A percentile compares a stretch with the other conserved stretches of the same genome.
Conservation (phyloP, 2,329 filamentous ascomycete genomes). For the Penicillium glabrum region DNA sequence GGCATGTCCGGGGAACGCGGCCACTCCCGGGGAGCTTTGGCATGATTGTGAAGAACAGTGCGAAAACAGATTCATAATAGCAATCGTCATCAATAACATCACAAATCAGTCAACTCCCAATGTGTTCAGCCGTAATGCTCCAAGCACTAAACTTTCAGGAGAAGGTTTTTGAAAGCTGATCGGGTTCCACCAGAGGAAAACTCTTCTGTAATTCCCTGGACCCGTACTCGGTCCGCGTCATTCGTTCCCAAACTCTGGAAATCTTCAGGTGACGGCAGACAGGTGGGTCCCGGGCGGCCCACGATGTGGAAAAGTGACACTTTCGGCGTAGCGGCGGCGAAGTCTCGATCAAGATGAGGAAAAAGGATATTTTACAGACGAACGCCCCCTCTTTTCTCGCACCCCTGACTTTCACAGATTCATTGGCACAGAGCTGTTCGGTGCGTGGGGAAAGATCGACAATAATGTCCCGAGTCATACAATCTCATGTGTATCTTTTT, state of each 20-base stretch:
- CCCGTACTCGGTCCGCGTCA: conserved; percentile 5
- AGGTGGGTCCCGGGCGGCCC: conserved; percentile 8
- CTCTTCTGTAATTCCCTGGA: not conserved
- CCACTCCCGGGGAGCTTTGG: conserved; percentile 8
- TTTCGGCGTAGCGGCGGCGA: not conserved
- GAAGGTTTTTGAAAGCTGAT: not conserved
- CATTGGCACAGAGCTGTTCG: conserved; percentile 2
- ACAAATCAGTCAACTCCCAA: not conserved
- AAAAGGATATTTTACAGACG: not conserved
- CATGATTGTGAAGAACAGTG: not conserved
- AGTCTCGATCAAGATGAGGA: conserved; percentile 7
- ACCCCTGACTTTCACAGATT: not conserved
- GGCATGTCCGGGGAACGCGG: conserved; percentile 7
- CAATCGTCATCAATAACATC: too few relatives aligned
- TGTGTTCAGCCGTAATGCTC: not conserved
- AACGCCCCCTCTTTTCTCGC: conserved; percentile 6
- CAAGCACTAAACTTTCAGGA: not conserved
- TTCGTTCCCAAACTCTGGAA: conserved; percentile 1
- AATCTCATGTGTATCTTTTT: not conserved
- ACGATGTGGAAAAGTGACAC: conserved; percentile 5
- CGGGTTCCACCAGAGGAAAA: not conserved
- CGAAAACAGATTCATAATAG: too few relatives aligned
- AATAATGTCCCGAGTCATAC: conserved; percentile 16
- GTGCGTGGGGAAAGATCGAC: conserved; percentile 16
- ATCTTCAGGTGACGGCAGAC: conserved; percentile 16